A percentile compares a stretch with the other conserved stretches of the same genome.
Evolutionary conservation across 306 rosid species (phyloP).

Genomic region (Ceratonia siliqua): DNA sequence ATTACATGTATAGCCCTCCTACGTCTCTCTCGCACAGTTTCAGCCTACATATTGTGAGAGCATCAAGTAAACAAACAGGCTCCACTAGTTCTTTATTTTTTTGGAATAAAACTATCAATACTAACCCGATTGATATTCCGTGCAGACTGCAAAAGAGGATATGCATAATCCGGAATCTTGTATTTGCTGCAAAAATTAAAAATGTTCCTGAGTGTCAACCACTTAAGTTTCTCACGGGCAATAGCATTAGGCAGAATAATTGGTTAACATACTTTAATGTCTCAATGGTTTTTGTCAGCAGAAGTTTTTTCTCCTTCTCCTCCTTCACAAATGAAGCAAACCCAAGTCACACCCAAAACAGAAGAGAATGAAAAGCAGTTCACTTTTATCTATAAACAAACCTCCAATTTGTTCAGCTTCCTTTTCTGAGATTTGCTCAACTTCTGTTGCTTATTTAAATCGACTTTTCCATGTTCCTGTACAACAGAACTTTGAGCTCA

Average conservation of each 20-base stretch:
- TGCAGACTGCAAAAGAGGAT: slow-evolving; percentile 71
- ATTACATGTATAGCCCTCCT: slow-evolving; percentile 57
- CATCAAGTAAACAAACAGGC: slow-evolving; percentile 14
- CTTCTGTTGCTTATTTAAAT: slow-evolving; percentile 47
- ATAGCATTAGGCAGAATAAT: neutral
- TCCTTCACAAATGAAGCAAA: slow-evolving; percentile 46
- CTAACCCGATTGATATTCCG: slow-evolving; percentile 70
- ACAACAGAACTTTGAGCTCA: slow-evolving; percentile 20
- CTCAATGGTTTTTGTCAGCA: slow-evolving; percentile 60
- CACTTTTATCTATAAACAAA: slow-evolving; percentile 31
- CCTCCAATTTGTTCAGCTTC: slow-evolving; percentile 80
- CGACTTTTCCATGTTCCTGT: slow-evolving; percentile 44
- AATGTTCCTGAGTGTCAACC: slow-evolving; percentile 16
- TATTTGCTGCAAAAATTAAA: slow-evolving; percentile 53
- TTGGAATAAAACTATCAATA: slow-evolving; percentile 30
- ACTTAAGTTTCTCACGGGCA: neutral
- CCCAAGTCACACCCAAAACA: slow-evolving; percentile 27
- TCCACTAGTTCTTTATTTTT: neutral
- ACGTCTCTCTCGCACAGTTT: slow-evolving; percentile 65
- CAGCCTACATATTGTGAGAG: slow-evolving; percentile 46
- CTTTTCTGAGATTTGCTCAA: slow-evolving; percentile 72
- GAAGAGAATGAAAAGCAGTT: slow-evolving; percentile 22
- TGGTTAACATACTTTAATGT: slow-evolving; percentile 59
- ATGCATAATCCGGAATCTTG: slow-evolving; percentile 69
- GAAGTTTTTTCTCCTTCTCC: slow-evolving; percentile 62